A percentile compares a stretch with the other conserved stretches of the same genome.
These are phyloP conservation scores for Dalbergia cochinchinensis DNA, from an alignment of 306 rosid genomes.

Conservation along the genomic window DNA sequence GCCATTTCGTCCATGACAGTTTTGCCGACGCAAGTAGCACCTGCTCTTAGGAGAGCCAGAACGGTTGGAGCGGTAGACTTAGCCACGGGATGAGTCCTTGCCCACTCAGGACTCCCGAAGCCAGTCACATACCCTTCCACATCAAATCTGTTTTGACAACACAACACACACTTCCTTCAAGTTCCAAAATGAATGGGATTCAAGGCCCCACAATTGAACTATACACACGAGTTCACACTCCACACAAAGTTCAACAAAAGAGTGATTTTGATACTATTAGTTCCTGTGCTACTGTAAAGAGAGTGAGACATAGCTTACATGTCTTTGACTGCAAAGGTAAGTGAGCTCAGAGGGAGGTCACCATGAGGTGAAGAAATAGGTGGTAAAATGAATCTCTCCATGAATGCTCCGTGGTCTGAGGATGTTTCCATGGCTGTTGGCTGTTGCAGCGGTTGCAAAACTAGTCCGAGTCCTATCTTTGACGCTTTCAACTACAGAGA, in stretches of 20 bases:
- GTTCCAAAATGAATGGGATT: slow-evolving; percentile 21
- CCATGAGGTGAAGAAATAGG: slow-evolving; percentile 57
- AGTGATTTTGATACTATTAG: background rate
- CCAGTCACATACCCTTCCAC: slow-evolving; percentile 82
- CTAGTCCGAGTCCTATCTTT: background rate
- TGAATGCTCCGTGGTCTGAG: slow-evolving; percentile 75
- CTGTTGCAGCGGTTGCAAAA: background rate
- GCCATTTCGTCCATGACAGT: slow-evolving; percentile 99
- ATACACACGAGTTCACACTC: background rate
- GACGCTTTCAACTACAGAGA: background rate
- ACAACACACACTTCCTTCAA: slow-evolving; percentile 17
- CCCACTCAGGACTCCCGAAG: slow-evolving; percentile 94
- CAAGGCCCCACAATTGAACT: background rate
- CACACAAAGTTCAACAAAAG: too few species aligned
- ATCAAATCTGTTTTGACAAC: slow-evolving; percentile 68
- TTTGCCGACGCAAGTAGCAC: slow-evolving; percentile 86
- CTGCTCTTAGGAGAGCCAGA: slow-evolving; percentile 65
- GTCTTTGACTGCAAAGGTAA: slow-evolving; percentile 92
- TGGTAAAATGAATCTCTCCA: slow-evolving; percentile 69
- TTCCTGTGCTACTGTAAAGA: background rate
- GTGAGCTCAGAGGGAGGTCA: slow-evolving; percentile 70
- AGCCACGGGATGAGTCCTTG: slow-evolving; percentile 83
- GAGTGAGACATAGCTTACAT: slow-evolving; percentile 59
- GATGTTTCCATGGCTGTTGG: slow-evolving; percentile 56
- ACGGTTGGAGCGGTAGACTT: slow-evolving; percentile 78